phyloP scores from a whole-genome alignment of 768 basidiomycete genomes.

The Xerocomellus amylosporus region DNA sequence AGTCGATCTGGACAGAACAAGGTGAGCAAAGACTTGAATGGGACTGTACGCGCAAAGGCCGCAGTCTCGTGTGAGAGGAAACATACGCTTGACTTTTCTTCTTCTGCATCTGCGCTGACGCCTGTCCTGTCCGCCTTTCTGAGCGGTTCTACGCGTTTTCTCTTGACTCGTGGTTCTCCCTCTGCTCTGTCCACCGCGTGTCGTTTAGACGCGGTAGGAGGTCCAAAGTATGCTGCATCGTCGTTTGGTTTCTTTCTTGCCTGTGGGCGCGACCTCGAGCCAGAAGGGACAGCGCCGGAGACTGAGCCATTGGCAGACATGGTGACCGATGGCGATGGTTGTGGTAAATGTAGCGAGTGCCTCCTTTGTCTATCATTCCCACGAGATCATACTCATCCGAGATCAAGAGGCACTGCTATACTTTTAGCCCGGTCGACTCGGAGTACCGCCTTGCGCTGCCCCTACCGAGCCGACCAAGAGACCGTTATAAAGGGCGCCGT shows the following conservation, averaged over 20 bases:
- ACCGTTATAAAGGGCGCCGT: slow-evolving; percentile 23
- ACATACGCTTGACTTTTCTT: slow-evolving; percentile 32
- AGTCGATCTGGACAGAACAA: slow-evolving; percentile 58
- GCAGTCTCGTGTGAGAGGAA: neutral
- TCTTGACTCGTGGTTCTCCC: slow-evolving; percentile 71
- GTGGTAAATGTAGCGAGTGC: neutral
- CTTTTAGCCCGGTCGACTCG: slow-evolving; percentile 13
- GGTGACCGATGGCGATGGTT: slow-evolving; percentile 1
- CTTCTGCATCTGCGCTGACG: slow-evolving; percentile 32
- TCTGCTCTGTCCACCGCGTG: slow-evolving; percentile 66
- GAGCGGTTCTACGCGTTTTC: slow-evolving; percentile 61
- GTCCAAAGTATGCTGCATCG: slow-evolving; percentile 69
- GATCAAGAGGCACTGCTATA: slow-evolving; percentile 1
- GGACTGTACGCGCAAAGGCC: neutral
- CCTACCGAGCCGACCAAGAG: neutral
- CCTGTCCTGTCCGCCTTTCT: slow-evolving; percentile 39
- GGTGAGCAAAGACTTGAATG: slow-evolving; percentile 7
- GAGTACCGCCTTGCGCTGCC: slow-evolving; percentile 24
- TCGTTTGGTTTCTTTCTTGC: slow-evolving; percentile 62
- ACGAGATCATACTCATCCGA: slow-evolving; percentile 8
- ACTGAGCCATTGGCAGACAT: slow-evolving; percentile 28
- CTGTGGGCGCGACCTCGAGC: slow-evolving; percentile 61
- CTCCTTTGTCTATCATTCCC: slow-evolving; percentile 18
- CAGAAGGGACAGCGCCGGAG: slow-evolving; percentile 33
- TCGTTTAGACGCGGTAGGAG: slow-evolving; percentile 58